phyloP scores from a whole-genome alignment of 768 basidiomycete species.

The Kwoniella dendrophila region DNA sequence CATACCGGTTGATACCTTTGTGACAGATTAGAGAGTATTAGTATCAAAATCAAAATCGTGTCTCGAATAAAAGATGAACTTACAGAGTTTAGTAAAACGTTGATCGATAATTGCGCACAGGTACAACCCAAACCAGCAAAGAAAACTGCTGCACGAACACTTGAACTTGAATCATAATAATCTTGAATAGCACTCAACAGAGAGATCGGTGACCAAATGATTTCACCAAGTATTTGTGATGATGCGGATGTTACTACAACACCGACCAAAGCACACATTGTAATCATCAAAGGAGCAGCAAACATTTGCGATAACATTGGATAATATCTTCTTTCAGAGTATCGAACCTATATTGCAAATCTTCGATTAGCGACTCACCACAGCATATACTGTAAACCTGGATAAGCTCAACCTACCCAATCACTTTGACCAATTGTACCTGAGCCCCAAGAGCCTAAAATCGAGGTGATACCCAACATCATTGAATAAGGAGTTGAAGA shows the following conservation, averaged over 20 bases:
- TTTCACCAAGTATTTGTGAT: conserved; percentile 22
- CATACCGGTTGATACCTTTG: conserved; percentile 24
- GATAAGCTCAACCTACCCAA: conserved; percentile 19
- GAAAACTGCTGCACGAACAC: conserved; percentile 42
- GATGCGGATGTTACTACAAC: conserved; percentile 37
- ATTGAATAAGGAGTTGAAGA: conserved; percentile 21
- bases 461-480: conserved; percentile 33
- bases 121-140: conserved; percentile 21
- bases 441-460: conserved; percentile 29
- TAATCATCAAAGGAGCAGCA: conserved; percentile 35
- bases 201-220: conserved; percentile 26
- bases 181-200: conserved; percentile 33
- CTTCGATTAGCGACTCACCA: not conserved
- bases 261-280: conserved; percentile 31
- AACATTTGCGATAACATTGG: conserved; percentile 24
- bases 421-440: conserved; percentile 37
- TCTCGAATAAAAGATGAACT: not conserved
- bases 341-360: conserved; percentile 15
- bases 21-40: too few species aligned
- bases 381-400: not conserved
- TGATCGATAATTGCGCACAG: conserved; percentile 22
- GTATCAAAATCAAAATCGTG: not conserved
- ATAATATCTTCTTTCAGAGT: conserved; percentile 18
- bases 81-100: conserved; percentile 22
- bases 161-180: conserved; percentile 26